Evolutionary conservation across 2,329 filamentous ascomycete genomes (phyloP).

Genomic region (Akanthomyces lecanii): DNA sequence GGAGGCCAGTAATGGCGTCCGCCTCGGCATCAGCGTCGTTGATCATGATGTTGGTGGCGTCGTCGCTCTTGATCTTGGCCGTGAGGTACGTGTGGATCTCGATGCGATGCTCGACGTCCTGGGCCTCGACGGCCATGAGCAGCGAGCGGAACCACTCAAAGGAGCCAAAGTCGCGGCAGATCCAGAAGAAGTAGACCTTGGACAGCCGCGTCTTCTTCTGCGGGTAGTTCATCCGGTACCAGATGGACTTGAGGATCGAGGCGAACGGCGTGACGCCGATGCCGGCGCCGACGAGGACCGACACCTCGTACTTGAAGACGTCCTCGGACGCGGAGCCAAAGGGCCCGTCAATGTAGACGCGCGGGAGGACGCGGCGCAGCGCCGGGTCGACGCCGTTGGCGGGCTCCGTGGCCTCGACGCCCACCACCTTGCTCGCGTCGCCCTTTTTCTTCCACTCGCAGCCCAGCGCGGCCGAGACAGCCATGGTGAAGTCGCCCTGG

Average conservation of each 20-base stretch:
- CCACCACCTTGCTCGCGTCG: conserved; percentile 62
- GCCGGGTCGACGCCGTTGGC: conserved; percentile 60
- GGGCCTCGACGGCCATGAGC: conserved; percentile 78
- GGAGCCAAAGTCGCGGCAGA: conserved; percentile 80
- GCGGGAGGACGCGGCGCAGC: conserved; percentile 68
- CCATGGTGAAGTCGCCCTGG: conserved; percentile 75
- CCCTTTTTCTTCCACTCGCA: conserved; percentile 62
- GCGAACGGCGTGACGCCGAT: conserved; percentile 86
- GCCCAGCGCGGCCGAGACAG: conserved; percentile 65
- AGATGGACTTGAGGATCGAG: conserved; percentile 84
- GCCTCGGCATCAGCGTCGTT: conserved; percentile 81
- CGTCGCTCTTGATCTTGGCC: conserved; percentile 79
- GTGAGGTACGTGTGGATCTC: conserved; percentile 89
- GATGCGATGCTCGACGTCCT: conserved; percentile 78
- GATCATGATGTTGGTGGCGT: conserved; percentile 90
- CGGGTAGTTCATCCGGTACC: conserved; percentile 89
- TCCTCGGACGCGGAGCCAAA: conserved; percentile 85
- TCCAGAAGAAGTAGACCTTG: conserved; percentile 93
- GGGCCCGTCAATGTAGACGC: conserved; percentile 78
- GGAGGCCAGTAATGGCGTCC: conserved; percentile 77
- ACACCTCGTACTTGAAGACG: conserved; percentile 83
- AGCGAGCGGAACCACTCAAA: conserved; percentile 89
- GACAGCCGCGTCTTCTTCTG: conserved; percentile 72
- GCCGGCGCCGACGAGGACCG: conserved; percentile 74
- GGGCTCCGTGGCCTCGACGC: conserved; percentile 54